Percentiles rank a stretch among this genome's conserved stretches.
Evolutionary conservation across 1,284 basidiomycete genomes (phyloP).

Genomic region (Vanrija pseudolonga): DNA sequence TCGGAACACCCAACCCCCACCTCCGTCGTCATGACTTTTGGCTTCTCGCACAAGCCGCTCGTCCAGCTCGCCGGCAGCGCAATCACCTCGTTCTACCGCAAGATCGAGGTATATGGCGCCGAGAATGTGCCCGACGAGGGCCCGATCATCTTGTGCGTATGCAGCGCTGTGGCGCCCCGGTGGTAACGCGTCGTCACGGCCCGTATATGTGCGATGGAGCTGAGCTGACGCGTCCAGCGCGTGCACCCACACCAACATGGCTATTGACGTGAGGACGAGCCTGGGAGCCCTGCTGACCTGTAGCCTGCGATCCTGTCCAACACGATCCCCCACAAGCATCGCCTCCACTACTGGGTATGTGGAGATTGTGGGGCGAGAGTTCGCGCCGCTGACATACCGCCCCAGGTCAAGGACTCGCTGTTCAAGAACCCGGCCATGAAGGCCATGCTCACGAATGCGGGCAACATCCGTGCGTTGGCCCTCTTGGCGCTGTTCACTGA

Average conservation of each 20-base stretch:
- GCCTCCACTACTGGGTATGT: slow-evolving; percentile 93
- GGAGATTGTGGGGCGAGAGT: too few species aligned
- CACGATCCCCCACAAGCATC: slow-evolving; percentile 42
- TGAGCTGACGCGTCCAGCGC: slow-evolving; percentile 54
- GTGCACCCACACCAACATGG: slow-evolving; percentile 88
- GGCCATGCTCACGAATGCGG: slow-evolving; percentile 76
- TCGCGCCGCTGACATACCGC: not conserved
- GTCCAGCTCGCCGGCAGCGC: slow-evolving; percentile 68
- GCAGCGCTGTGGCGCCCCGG: not conserved
- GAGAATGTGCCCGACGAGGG: slow-evolving; percentile 80
- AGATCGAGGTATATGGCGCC: slow-evolving; percentile 73
- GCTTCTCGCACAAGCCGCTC: slow-evolving; percentile 60
- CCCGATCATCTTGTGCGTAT: slow-evolving; percentile 72
- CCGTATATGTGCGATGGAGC: not conserved
- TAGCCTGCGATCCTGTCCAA: slow-evolving; percentile 46
- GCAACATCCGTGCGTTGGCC: slow-evolving; percentile 65
- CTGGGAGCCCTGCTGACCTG: slow-evolving; percentile 4
- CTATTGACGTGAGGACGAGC: slow-evolving; percentile 70
- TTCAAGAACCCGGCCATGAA: slow-evolving; percentile 72
- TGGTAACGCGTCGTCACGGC: too few species aligned
- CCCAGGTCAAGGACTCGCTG: slow-evolving; percentile 55
- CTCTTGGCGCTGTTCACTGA: slow-evolving; percentile 4
- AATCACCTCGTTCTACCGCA: slow-evolving; percentile 77
- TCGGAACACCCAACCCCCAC: not conserved
- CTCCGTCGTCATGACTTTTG: slow-evolving; percentile 46